phyloP scores from a whole-genome alignment of 2,329 filamentous ascomycete genomes.

The Neonectria coccinea region DNA sequence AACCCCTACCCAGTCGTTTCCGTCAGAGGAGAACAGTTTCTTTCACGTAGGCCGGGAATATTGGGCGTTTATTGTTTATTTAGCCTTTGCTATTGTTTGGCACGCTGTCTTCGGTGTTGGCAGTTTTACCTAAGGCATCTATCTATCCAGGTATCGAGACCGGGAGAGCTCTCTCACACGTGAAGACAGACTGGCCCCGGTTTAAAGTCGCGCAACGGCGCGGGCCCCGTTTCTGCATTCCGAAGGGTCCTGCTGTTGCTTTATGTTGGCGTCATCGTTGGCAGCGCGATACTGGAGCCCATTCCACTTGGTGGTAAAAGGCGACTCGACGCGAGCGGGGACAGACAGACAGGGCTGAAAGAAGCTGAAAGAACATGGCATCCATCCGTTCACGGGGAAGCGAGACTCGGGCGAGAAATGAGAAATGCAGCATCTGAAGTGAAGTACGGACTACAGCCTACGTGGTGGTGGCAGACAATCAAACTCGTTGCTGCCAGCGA shows the following conservation, averaged over 20 bases:
- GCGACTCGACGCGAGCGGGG: conserved; percentile 21
- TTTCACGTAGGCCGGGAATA: not conserved
- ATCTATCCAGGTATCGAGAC: too few species aligned
- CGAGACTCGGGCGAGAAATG: conserved; percentile 13
- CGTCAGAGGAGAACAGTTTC: not conserved
- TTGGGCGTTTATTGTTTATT: conserved; percentile 1
- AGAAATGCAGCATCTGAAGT: conserved; percentile 7
- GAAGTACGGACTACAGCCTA: too few species aligned
- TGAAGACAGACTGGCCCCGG: not conserved
- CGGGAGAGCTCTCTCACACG: not conserved
- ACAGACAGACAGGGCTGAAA: conserved; percentile 18
- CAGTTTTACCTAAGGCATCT: not conserved
- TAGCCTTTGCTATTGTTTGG: not conserved
- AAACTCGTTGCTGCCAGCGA: conserved; percentile 36
- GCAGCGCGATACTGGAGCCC: conserved; percentile 4
- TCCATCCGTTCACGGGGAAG: conserved; percentile 21
- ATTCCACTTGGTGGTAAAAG: conserved; percentile 18
- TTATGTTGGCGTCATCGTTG: conserved; percentile 19
- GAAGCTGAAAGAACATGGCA: conserved; percentile 32
- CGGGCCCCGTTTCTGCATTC: not conserved
- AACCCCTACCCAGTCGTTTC: not conserved
- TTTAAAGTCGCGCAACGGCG: conserved; percentile 6
- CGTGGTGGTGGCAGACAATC: conserved; percentile 27
- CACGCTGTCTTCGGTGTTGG: conserved; percentile 8
- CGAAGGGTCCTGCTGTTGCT: conserved; percentile 20